A percentile compares a stretch with the other conserved stretches of the same genome.
These are phyloP conservation scores for Aspergillus olivimuriae DNA, from an alignment of 495 filamentous ascomycete species.

Conservation along the genomic window DNA sequence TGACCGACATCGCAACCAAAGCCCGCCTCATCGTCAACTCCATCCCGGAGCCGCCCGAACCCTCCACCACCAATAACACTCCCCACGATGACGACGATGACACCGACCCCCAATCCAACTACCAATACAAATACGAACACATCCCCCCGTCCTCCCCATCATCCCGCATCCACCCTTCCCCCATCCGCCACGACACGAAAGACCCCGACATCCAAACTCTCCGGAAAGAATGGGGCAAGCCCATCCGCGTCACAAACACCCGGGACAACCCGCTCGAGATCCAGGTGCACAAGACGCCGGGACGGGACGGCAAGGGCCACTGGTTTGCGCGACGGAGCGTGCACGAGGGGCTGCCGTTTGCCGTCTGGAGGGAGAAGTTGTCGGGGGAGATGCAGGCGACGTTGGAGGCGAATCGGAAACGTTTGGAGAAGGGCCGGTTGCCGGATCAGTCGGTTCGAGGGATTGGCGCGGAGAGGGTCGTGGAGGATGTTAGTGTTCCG, in stretches of 20 bases:
- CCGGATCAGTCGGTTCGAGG: conserved; percentile 63
- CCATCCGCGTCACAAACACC: conserved; percentile 55
- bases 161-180: conserved; percentile 44
- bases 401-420: conserved; percentile 52
- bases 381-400: conserved; percentile 48
- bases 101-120: no score
- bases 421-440: conserved; percentile 29
- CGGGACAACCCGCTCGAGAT: conserved; percentile 74
- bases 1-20: conserved; percentile 55
- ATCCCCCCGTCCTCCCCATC: conserved; percentile 29
- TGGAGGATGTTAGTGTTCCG: conserved; percentile 59
- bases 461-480: conserved; percentile 68
- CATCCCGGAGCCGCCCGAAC: conserved; percentile 54
- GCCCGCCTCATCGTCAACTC: conserved; percentile 70
- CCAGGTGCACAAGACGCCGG: conserved; percentile 69
- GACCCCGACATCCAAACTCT: conserved; percentile 44
- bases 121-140: no score
- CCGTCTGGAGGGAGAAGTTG: conserved; percentile 51
- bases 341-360: conserved; percentile 68
- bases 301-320: conserved; percentile 72
- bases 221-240: conserved; percentile 79
- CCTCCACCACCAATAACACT: no score
- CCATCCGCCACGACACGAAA: conserved; percentile 45
- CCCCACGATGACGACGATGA: no score
- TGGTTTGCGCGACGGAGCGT: conserved; percentile 90